Percentiles rank a stretch among this genome's conserved stretches.
These are phyloP conservation scores for Papiliotrema flavescens DNA, from an alignment of 1,284 basidiomycete genomes.

Conservation along the genomic window DNA sequence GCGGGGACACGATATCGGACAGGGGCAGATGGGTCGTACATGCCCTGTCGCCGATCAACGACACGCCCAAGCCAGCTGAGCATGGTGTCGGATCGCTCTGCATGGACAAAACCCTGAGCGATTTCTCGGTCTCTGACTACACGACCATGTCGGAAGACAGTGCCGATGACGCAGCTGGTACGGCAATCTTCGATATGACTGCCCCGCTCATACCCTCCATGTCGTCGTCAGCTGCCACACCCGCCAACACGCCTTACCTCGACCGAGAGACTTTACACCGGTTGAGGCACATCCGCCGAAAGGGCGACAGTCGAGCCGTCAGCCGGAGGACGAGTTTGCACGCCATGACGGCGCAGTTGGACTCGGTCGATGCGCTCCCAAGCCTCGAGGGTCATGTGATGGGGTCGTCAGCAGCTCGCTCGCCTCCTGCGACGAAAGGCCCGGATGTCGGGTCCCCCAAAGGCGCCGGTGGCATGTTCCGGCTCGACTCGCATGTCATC, in stretches of 20 bases:
- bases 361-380: background rate
- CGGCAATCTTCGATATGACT: slow-evolving; percentile 25
- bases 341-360: background rate
- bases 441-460: no score
- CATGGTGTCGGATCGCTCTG: background rate
- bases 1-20: slow-evolving; percentile 3
- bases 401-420: background rate
- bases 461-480: background rate
- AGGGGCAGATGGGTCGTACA: slow-evolving; percentile 18
- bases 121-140: slow-evolving; percentile 8
- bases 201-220: slow-evolving; percentile 17
- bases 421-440: background rate
- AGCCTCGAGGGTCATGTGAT: background rate
- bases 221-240: slow-evolving; percentile 13
- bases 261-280: slow-evolving; percentile 13
- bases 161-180: background rate
- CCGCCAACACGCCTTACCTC: slow-evolving; percentile 20
- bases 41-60: background rate
- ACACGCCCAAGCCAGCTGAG: background rate
- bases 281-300: background rate
- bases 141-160: background rate
- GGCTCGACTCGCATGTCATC: slow-evolving; percentile 4
- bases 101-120: slow-evolving; percentile 4
- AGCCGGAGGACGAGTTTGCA: no score
- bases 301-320: background rate